Percentiles rank a stretch among this genome's conserved stretches.
These are phyloP conservation scores for Metschnikowia orientalis DNA, from an alignment of 805 yeast species.

Conservation along the genomic window DNA sequence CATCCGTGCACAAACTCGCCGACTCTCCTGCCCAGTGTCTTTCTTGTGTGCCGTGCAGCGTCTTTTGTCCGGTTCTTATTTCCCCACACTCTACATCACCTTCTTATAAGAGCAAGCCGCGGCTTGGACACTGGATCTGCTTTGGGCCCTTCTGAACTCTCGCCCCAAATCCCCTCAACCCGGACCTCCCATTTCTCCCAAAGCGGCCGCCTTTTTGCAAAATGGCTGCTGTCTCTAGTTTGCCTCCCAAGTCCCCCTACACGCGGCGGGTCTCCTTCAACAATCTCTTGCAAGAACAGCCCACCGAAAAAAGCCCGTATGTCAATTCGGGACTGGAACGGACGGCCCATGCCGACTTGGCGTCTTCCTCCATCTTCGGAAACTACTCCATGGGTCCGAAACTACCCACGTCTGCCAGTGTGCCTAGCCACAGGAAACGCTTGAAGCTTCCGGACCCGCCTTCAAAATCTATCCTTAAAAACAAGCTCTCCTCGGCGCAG, in stretches of 20 bases:
- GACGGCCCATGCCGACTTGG: slow-evolving; percentile 17
- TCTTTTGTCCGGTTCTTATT: neutral
- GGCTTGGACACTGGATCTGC: no score
- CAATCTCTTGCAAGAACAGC: slow-evolving; percentile 29
- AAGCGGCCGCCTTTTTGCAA: no score
- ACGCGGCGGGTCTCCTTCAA: slow-evolving; percentile 44
- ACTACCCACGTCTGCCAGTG: slow-evolving; percentile 8
- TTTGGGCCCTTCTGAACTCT: neutral
- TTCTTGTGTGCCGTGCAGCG: no score
- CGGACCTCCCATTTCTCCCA: neutral
- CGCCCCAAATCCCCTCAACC: neutral
- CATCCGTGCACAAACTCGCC: no score
- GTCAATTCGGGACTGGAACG: slow-evolving; percentile 21
- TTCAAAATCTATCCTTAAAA: slow-evolving; percentile 37
- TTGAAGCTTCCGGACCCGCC: slow-evolving; percentile 30
- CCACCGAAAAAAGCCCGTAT: slow-evolving; percentile 3
- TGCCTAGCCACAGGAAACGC: slow-evolving; percentile 15
- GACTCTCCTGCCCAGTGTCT: no score
- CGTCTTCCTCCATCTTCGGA: slow-evolving; percentile 18
- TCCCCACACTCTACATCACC: slow-evolving; percentile 3
- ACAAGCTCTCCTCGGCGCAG: slow-evolving; percentile 29
- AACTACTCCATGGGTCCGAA: slow-evolving; percentile 13
- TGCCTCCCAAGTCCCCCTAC: slow-evolving; percentile 9
- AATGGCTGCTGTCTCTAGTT: slow-evolving; percentile 9
- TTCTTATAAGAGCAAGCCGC: no score